These are phyloP conservation scores for Lecanicillium sp. DNA, from an alignment of 2,329 filamentous ascomycete genomes.

Conservation along the genomic window DNA sequence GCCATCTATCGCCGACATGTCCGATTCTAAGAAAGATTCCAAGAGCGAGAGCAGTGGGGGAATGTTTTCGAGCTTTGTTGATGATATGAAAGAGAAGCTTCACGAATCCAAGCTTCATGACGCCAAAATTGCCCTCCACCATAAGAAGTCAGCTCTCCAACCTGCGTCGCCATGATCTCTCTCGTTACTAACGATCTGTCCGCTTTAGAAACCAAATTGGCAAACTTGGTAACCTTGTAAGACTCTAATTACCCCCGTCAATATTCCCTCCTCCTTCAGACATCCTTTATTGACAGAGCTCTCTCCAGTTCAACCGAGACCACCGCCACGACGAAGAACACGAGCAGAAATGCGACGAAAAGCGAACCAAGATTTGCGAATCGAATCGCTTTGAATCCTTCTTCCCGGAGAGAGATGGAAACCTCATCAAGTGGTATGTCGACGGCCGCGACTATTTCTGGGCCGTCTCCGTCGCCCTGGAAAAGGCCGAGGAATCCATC, in stretches of 20 bases:
- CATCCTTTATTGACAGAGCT: too few species aligned
- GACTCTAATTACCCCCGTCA: conserved; percentile 14
- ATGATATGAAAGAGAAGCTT: conserved; percentile 50
- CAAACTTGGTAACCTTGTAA: conserved; percentile 54
- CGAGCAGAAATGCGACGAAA: conserved; percentile 74
- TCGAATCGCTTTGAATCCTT: conserved; percentile 82
- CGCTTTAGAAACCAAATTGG: conserved; percentile 45
- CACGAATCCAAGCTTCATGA: conserved; percentile 47
- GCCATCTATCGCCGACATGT: conserved; percentile 15
- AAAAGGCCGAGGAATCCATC: conserved; percentile 83
- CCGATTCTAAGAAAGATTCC: conserved; percentile 13
- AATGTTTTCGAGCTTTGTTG: conserved; percentile 26
- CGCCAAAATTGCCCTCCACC: conserved; percentile 46
- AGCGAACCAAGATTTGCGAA: conserved; percentile 64
- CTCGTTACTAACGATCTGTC: neutral
- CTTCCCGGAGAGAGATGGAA: conserved; percentile 78
- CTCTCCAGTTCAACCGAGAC: conserved; percentile 63
- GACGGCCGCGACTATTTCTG: conserved; percentile 94
- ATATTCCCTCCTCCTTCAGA: too few species aligned
- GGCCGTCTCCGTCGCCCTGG: conserved; percentile 84
- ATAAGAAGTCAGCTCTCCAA: conserved; percentile 44
- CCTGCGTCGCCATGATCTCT: neutral
- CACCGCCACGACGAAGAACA: conserved; percentile 93
- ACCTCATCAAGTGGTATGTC: conserved; percentile 94
- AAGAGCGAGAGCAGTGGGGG: conserved; percentile 15